Percentiles rank a stretch among this genome's conserved stretches.
These are phyloP conservation scores for Graphilbum ipis-grandicollis DNA, from an alignment of 2,329 filamentous ascomycete species.

Conservation along the genomic window DNA sequence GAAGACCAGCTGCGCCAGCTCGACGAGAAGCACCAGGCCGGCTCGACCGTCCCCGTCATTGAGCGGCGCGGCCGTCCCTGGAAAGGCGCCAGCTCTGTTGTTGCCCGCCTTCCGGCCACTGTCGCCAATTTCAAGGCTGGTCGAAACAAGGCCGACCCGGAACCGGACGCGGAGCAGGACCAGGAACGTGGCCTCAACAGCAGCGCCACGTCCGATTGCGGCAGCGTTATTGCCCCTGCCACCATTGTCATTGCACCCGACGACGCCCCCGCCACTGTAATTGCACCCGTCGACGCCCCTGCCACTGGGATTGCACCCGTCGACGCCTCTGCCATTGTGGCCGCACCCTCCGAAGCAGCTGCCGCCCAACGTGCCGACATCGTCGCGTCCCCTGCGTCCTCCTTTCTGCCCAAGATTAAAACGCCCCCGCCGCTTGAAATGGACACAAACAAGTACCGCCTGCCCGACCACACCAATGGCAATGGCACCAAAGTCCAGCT, in stretches of 20 bases:
- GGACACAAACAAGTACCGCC: constrained; percentile 58
- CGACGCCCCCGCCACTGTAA: no score
- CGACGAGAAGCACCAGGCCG: constrained; percentile 47
- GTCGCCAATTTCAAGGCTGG: constrained; percentile 12
- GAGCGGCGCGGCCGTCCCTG: constrained; percentile 54
- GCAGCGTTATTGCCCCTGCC: no score
- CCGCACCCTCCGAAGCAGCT: no score
- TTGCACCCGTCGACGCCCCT: no score
- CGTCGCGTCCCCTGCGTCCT: constrained; percentile 14
- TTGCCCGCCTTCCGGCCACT: constrained; percentile 32
- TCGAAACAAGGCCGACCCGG: constrained; percentile 3
- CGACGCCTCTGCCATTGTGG: no score
- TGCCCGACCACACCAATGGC: constrained; percentile 53
- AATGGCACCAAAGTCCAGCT: constrained; percentile 48
- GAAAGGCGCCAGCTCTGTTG: constrained; percentile 46
- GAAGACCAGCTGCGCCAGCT: constrained; percentile 53
- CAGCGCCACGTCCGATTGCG: no score
- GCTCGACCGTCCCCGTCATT: constrained; percentile 31
- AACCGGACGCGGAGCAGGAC: constrained; percentile 5
- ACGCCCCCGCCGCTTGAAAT: constrained; percentile 35
- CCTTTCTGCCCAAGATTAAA: constrained; percentile 32
- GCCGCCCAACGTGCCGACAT: constrained; percentile 9
- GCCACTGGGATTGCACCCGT: no score
- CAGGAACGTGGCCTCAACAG: no score
- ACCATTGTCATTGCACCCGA: no score